Base-by-base conservation (phyloP, 2,329 filamentous ascomycete species). In the Gnomoniopsis sp. region DNA sequence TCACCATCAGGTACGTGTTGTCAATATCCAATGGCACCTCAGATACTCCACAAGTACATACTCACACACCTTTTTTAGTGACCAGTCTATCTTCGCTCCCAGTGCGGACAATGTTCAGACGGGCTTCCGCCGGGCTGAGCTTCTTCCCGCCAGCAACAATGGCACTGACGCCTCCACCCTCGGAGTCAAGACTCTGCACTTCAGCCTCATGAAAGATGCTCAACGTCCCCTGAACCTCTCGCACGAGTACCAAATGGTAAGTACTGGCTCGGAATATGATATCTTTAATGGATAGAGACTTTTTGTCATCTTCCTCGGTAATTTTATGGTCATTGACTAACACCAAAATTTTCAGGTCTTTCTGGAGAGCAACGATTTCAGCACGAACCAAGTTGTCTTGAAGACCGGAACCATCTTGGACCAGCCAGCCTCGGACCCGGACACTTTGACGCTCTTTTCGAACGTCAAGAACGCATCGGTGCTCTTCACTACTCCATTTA, bases 141-240 rank as follows among this genome's bases (percentile, higher is more conserved):
- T 86, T 54, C 76, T 84, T 56, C 75, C 79, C 12, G 70, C 75
- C 64, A 72, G 78, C 73, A 78, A 81, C 73, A 73, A 70, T 19
- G 74, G 81, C 55, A 77, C 77, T 47, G 83, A 84, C 54, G 63
- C 72, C n/a, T 81, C 78, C 22, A 81, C 77, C 41, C 68, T 69
- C 26, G 83, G 83, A 30, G 70, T 85, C 59, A 86, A 85, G 72
- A 86, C 83, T 1, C 75, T 87, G 53, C 85, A 88, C 71, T 87
- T 83, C 70, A 83, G 79, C 64, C 66, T 88, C 34, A 76, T 76
- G 69, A 80, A 82, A 66, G 83, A 87, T 63, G 60, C 69, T 3
- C 66, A 72, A 44, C 74, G 80, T 12, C 77, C 78, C 14, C 70
- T 87, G 54, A 87, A 88, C 72, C 70, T 81, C 55, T 80, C 79